Evolutionary conservation across 2,329 filamentous ascomycete species (phyloP).

Genomic region (Pseudogymnoascus sp.): DNA sequence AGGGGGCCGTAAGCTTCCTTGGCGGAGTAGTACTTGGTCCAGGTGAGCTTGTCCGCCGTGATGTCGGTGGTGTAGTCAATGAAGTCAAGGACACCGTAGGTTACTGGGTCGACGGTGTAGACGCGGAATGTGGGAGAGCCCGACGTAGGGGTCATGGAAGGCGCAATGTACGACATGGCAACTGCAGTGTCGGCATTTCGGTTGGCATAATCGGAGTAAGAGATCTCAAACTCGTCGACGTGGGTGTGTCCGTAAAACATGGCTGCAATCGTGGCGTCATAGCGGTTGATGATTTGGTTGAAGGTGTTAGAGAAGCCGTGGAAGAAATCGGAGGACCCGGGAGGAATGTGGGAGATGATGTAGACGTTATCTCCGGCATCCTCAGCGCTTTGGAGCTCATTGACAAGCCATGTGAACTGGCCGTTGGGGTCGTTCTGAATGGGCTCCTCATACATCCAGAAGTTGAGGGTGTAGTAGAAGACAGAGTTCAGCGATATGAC

Average conservation of each 20-base stretch:
- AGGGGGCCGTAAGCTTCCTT: constrained; percentile 27
- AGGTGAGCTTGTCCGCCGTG: constrained; percentile 20
- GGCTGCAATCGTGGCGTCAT: constrained; percentile 26
- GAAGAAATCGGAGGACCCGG: constrained; percentile 31
- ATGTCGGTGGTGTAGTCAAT: constrained; percentile 28
- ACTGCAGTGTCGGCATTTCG: constrained; percentile 23
- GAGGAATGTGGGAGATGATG: constrained; percentile 30
- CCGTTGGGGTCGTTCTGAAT: constrained; percentile 33
- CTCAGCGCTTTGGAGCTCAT: constrained; percentile 33
- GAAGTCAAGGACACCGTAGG: constrained; percentile 28
- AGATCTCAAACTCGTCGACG: constrained; percentile 29
- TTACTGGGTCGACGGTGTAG: constrained; percentile 29
- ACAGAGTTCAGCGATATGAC: constrained; percentile 38
- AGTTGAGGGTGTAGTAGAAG: constrained; percentile 36
- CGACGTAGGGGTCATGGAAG: constrained; percentile 28
- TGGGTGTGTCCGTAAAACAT: constrained; percentile 31
- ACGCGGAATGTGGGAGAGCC: constrained; percentile 29
- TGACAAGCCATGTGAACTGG: constrained; percentile 32
- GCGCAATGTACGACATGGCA: constrained; percentile 28
- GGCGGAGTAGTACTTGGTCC: constrained; percentile 26
- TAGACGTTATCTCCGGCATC: constrained; percentile 32
- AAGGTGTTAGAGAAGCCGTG: constrained; percentile 31
- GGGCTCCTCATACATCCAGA: constrained; percentile 32
- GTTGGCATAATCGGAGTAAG: constrained; percentile 25
- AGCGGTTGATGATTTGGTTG: constrained; percentile 27